These are phyloP conservation scores for Boletus patriciae DNA, from an alignment of 768 basidiomycete genomes.

Conservation along the genomic window DNA sequence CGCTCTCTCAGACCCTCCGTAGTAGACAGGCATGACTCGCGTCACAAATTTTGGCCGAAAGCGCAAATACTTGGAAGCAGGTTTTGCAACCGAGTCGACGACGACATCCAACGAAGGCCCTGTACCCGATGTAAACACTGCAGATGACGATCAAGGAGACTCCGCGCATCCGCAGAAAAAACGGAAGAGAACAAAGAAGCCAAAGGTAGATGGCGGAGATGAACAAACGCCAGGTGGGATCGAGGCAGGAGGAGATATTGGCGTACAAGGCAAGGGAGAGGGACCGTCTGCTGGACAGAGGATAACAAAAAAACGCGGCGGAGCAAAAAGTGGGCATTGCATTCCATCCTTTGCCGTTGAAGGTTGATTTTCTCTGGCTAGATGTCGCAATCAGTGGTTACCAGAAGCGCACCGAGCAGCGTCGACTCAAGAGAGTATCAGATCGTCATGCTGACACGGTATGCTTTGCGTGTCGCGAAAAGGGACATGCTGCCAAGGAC, in stretches of 20 bases:
- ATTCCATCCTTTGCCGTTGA: neutral
- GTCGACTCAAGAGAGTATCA: conserved; percentile 63
- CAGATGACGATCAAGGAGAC: conserved; percentile 8
- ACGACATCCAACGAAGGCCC: conserved; percentile 1
- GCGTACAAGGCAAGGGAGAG: conserved; percentile 21
- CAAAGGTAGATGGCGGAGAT: conserved; percentile 25
- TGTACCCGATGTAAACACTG: neutral
- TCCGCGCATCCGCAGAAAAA: conserved; percentile 52
- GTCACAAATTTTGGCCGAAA: conserved; percentile 75
- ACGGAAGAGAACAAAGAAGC: conserved; percentile 53
- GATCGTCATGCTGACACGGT: conserved; percentile 58
- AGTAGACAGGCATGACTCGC: conserved; percentile 58
- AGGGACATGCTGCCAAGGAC: conserved; percentile 80
- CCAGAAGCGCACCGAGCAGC: conserved; percentile 48
- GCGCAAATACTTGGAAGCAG: conserved; percentile 67
- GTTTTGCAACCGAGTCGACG: conserved; percentile 35
- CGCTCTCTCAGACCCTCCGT: too few species aligned
- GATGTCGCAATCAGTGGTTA: conserved; percentile 21
- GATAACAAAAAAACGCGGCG: conserved; percentile 31
- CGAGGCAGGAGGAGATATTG: conserved; percentile 19
- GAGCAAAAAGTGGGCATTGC: conserved; percentile 22
- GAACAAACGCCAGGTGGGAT: conserved; percentile 2
- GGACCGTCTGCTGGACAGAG: conserved; percentile 16
- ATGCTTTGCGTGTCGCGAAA: conserved; percentile 85
- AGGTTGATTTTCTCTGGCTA: conserved; percentile 27